These are phyloP conservation scores for Naganishia vaughanmartiniae DNA, from an alignment of 768 basidiomycete species.

Conservation along the genomic window DNA sequence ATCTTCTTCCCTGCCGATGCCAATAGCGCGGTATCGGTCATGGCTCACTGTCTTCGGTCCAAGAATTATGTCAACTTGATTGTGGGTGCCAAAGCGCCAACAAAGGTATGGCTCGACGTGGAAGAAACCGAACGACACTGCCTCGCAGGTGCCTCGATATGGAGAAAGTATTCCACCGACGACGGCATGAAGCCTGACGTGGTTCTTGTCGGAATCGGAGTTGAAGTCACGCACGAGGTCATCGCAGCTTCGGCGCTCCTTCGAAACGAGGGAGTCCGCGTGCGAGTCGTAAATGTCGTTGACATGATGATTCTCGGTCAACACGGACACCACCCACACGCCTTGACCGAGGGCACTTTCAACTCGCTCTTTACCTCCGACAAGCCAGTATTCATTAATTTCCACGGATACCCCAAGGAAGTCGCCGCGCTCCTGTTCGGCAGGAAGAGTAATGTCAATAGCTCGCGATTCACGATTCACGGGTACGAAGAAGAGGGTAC, in stretches of 20 bases:
- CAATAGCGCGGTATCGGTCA: constrained; percentile 77
- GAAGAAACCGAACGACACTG: constrained; percentile 74
- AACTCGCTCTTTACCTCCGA: constrained; percentile 47
- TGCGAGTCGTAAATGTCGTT: constrained; percentile 85
- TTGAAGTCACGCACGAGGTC: constrained; percentile 84
- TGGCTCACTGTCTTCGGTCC: constrained; percentile 76
- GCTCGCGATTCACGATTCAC: constrained; percentile 38
- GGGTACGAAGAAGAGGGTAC: constrained; percentile 49
- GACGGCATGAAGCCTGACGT: constrained; percentile 58
- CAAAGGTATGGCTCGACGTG: constrained; percentile 65
- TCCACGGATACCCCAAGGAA: constrained; percentile 59
- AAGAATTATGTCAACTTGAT: constrained; percentile 67
- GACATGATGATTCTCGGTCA: constrained; percentile 79
- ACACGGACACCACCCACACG: constrained; percentile 56
- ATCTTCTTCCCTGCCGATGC: constrained; percentile 75
- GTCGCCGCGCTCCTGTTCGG: constrained; percentile 46
- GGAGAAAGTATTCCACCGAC: constrained; percentile 77
- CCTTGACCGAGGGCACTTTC: constrained; percentile 42
- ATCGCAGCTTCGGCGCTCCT: constrained; percentile 80
- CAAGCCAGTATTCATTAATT: constrained; percentile 68
- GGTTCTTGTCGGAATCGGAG: constrained; percentile 79
- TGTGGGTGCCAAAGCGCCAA: constrained; percentile 75
- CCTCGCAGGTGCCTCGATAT: constrained; percentile 78
- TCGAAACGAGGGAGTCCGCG: constrained; percentile 64
- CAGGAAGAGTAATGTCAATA: constrained; percentile 45